Evolutionary conservation across 2,329 filamentous ascomycete genomes (phyloP).

Genomic region (Fusarium hostae): DNA sequence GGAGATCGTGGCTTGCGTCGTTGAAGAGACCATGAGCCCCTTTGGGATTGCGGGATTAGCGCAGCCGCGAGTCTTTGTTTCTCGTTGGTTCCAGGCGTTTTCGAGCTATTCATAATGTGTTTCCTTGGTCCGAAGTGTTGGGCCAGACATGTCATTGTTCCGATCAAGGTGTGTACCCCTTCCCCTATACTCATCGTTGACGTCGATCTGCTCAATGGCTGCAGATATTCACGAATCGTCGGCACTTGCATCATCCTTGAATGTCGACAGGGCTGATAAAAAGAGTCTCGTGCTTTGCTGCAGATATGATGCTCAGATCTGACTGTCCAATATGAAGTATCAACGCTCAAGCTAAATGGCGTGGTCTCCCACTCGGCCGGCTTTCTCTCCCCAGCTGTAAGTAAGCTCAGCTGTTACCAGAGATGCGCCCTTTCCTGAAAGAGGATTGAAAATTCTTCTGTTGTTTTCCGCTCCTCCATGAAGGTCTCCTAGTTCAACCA

Average conservation of each 20-base stretch:
- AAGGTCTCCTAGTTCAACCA: background rate
- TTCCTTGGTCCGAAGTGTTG: conserved; percentile 1
- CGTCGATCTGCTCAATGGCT: conserved; percentile 26
- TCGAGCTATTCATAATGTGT: conserved; percentile 21
- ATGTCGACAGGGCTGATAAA: conserved; percentile 36
- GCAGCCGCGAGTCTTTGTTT: conserved; percentile 37
- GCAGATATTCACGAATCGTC: conserved; percentile 17
- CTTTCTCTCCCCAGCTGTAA: conserved; percentile 17
- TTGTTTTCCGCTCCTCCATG: background rate
- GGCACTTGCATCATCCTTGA: background rate
- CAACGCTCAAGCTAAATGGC: conserved; percentile 12
- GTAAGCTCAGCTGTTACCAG: conserved; percentile 9
- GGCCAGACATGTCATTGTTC: conserved; percentile 2
- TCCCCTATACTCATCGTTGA: conserved; percentile 6
- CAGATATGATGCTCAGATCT: conserved; percentile 14
- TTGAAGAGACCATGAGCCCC: conserved; percentile 14
- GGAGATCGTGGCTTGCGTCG: conserved; percentile 43
- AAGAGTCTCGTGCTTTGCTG: background rate
- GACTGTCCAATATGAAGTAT: conserved; percentile 10
- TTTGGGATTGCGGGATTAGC: conserved; percentile 47
- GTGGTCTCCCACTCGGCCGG: background rate
- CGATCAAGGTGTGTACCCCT: conserved; percentile 13
- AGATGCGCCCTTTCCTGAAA: background rate
- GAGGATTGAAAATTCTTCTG: conserved; percentile 4
- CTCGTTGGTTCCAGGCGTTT: conserved; percentile 37